Conservation (phyloP, 768 basidiomycete species). For the Leccinum broughii region DNA sequence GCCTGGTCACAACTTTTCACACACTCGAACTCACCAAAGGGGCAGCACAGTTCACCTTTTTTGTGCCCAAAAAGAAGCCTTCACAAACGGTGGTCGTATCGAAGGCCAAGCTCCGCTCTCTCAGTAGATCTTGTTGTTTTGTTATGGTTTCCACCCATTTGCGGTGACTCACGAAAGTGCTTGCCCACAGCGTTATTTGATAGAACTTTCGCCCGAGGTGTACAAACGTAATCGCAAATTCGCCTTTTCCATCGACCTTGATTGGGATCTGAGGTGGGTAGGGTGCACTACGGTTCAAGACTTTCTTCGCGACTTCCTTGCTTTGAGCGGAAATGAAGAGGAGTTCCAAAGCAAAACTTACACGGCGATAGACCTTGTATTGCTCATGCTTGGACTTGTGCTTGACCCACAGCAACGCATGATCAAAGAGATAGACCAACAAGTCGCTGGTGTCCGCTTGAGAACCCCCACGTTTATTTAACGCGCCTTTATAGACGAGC, state of each 20-base stretch:
- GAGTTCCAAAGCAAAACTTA: conserved; percentile 65
- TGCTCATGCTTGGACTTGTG: conserved; percentile 92
- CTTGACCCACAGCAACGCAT: conserved; percentile 93
- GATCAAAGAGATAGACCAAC: conserved; percentile 94
- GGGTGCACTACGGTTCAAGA: conserved; percentile 40
- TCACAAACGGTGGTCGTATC: conserved; percentile 84
- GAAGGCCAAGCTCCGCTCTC: conserved; percentile 84
- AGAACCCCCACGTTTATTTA: conserved; percentile 79
- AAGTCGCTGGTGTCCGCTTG: conserved; percentile 84
- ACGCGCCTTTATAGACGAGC: conserved; percentile 84
- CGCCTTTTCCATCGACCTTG: conserved; percentile 69
- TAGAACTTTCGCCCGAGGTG: conserved; percentile 94
- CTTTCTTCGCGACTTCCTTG: conserved; percentile 45
- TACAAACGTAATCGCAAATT: conserved; percentile 89
- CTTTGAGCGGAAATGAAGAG: conserved; percentile 73
- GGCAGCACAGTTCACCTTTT: conserved; percentile 92
- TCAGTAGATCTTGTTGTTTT: conserved; percentile 84
- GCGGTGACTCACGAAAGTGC: conserved; percentile 76
- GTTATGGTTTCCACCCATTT: conserved; percentile 94
- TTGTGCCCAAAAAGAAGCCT: conserved; percentile 81
- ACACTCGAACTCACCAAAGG: conserved; percentile 63
- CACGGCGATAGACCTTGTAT: conserved; percentile 85
- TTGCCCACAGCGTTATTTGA: conserved; percentile 88
- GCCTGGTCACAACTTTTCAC: background rate
- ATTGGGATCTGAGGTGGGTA: conserved; percentile 51